These are phyloP conservation scores for Erythrophleum ivorense DNA, from an alignment of 331 rosid species.

Conservation along the genomic window DNA sequence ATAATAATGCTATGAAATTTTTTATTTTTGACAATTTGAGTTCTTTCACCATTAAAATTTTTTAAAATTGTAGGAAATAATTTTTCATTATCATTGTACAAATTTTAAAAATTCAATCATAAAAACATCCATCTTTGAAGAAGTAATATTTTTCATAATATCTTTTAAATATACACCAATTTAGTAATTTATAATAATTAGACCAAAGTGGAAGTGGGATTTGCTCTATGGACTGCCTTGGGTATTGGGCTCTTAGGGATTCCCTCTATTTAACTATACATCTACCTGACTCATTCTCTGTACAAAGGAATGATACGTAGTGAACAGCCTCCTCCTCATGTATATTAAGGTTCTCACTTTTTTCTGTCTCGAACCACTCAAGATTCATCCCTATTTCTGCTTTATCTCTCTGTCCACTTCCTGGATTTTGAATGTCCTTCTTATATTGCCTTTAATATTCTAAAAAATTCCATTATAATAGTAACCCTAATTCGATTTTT, in stretches of 20 bases:
- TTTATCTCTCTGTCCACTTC: slow-evolving; percentile 75
- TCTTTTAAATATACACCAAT: no score
- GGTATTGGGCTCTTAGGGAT: slow-evolving; percentile 78
- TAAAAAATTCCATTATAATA: slow-evolving; percentile 33
- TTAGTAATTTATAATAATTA: background rate
- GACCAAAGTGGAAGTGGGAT: slow-evolving; percentile 66
- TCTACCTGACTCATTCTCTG: slow-evolving; percentile 33
- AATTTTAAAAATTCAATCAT: background rate
- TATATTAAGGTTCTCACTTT: slow-evolving; percentile 23
- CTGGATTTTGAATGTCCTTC: slow-evolving; percentile 76
- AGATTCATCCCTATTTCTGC: slow-evolving; percentile 66
- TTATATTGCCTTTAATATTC: slow-evolving; percentile 51
- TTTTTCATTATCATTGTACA: no score
- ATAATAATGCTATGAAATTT: no score
- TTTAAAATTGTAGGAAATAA: no score
- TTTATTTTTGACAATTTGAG: background rate
- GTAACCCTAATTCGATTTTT: slow-evolving; percentile 49
- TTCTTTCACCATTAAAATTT: background rate
- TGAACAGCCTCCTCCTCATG: slow-evolving; percentile 26
- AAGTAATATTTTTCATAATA: background rate
- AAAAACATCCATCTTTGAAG: background rate
- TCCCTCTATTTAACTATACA: slow-evolving; percentile 58
- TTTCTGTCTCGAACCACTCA: slow-evolving; percentile 68
- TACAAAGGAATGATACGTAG: slow-evolving; percentile 60
- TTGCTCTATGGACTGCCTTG: slow-evolving; percentile 59